Base-by-base conservation (phyloP, 2,329 filamentous ascomycete species). In the Penicillium aurantiogriseum region DNA sequence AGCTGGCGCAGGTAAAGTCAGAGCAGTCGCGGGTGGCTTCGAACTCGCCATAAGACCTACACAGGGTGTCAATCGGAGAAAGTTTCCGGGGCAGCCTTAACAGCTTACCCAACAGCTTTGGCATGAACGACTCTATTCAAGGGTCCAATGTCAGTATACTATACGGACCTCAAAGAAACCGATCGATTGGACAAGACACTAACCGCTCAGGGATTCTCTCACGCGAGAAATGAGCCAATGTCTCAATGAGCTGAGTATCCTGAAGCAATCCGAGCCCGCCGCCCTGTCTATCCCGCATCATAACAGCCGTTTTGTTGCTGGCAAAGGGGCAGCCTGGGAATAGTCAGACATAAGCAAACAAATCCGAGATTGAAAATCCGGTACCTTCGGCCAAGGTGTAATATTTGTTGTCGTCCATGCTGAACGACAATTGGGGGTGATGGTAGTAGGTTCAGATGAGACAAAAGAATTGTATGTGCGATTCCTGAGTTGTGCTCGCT, bases 1-100 rank as follows among this genome's bases (percentile, higher is more conserved):
- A 83, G 43, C 79, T 77, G 27, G 84, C 82, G 1, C 76, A 75
- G 7, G 81, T 85, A 36, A 86, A 67, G 62, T 86, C 79, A 2
- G 81, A 79, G 54, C 85, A 76, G 63, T 87, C 84, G 39, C 81
- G 70, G 0, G 83, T 85, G n/a, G 82, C 80, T 68, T 87, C 83
- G 60, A 87, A 88, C 50, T 84, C 79, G 19, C 83, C 83, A 59
- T 77, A 83, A 13, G 36, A 39, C 0, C 36, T 39, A 11, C 10
- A 11, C 2, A 19, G n/a, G 3, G 36, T 21, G 17, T 38, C n/a
- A 39, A 6, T 11, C 9, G 2, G 9, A 13, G n/a, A 21, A 39
- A 10, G 3, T 3, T 43, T 43, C 5, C 21, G 7, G n/a, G 4
- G 10, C 82, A 82, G 29, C 82, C 82, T 36, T 76, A 17, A 78